Conservation (phyloP, 2,329 filamentous ascomycete genomes). For the Didymella exigua region DNA sequence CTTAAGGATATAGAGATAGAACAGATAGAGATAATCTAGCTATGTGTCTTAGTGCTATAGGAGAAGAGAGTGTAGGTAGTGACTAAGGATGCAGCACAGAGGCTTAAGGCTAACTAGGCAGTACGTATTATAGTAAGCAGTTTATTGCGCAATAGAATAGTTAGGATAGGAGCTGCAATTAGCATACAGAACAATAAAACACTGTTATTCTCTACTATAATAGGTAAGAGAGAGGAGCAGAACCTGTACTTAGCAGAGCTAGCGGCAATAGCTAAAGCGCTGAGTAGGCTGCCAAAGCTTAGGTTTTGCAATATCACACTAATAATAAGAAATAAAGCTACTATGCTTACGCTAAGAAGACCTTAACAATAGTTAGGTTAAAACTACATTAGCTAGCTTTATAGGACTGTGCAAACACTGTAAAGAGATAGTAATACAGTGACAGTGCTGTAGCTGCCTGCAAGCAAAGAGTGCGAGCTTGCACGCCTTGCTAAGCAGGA, state of each 20-base stretch:
- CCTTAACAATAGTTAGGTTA: not conserved
- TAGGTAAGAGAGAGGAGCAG: not conserved
- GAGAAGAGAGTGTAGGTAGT: slow-evolving; percentile 19
- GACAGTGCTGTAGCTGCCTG: slow-evolving; percentile 14
- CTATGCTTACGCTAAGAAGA: slow-evolving; percentile 12
- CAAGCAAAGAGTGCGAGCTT: slow-evolving; percentile 18
- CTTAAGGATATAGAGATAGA: no score
- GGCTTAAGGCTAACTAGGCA: slow-evolving; percentile 8
- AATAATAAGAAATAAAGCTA: slow-evolving; percentile 1
- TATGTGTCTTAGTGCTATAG: slow-evolving; percentile 12
- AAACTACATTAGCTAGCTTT: slow-evolving; percentile 11
- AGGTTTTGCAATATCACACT: not conserved
- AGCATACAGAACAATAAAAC: not conserved
- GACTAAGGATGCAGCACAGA: slow-evolving; percentile 7
- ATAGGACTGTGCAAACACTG: slow-evolving; percentile 8
- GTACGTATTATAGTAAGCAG: slow-evolving; percentile 9
- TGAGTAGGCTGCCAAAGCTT: not conserved
- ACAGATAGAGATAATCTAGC: slow-evolving; percentile 1
- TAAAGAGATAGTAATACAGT: slow-evolving; percentile 13
- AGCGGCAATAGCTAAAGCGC: no score
- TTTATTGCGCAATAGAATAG: no score
- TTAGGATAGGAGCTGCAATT: no score
- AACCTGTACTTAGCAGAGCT: not conserved
- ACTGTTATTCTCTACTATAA: slow-evolving; percentile 12
- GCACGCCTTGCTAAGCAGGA: not conserved